phyloP scores from a whole-genome alignment of 805 yeast genomes.

The Metschnikowia dekortorum region DNA sequence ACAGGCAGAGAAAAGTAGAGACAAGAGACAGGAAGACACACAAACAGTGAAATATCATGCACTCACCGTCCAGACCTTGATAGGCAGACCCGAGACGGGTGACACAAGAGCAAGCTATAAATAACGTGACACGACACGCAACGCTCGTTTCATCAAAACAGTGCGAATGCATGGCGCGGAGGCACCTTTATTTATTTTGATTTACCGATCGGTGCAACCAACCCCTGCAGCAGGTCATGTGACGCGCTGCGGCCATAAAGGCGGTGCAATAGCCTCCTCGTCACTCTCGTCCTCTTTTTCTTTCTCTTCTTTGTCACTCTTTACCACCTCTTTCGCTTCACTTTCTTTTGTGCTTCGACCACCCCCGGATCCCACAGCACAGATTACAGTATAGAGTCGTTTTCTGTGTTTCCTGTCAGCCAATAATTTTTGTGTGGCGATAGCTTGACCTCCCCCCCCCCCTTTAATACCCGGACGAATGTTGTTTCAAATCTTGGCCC shows the following conservation, averaged over 20 bases:
- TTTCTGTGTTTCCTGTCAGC: background rate
- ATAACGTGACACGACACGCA: no score
- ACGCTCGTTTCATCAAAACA: no score
- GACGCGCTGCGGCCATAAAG: background rate
- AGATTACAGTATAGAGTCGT: background rate
- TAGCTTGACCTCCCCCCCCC: background rate
- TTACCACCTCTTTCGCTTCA: background rate
- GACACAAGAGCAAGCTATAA: no score
- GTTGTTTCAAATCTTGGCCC: constrained; percentile 11
- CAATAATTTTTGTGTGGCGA: background rate
- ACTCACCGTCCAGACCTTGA: no score
- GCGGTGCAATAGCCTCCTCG: background rate
- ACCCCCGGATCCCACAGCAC: no score
- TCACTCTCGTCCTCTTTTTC: background rate
- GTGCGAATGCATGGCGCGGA: background rate
- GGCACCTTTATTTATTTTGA: background rate
- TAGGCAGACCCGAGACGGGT: no score
- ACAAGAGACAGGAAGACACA: no score
- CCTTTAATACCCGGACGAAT: background rate
- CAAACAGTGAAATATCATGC: no score
- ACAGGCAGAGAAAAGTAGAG: no score
- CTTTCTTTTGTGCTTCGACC: no score
- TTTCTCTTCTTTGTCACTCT: background rate
- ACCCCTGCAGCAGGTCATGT: constrained; percentile 1
- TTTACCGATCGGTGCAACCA: background rate